These are phyloP conservation scores for Miscanthus lutarioriparius DNA, from an alignment of 176 grass and related monocot genomes.

Conservation along the genomic window DNA sequence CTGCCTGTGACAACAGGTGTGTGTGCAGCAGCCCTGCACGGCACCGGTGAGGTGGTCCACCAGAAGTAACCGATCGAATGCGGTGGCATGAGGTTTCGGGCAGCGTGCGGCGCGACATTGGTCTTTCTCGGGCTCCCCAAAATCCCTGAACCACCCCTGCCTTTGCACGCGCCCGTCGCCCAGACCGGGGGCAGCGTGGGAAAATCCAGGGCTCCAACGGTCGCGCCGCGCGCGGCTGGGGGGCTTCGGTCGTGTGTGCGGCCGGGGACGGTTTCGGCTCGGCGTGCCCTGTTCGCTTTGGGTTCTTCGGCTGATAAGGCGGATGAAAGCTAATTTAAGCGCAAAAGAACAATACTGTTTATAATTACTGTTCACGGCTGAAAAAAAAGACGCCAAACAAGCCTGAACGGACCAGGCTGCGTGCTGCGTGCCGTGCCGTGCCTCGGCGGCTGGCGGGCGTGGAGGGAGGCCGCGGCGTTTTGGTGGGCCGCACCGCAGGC, in stretches of 20 bases:
- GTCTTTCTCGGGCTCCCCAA: constrained; percentile 9
- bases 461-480: neutral
- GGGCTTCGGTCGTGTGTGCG: neutral
- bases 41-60: neutral
- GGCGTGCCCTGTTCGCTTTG: no score
- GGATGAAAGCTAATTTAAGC: no score
- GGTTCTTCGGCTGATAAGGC: no score
- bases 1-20: constrained; percentile 4
- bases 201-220: constrained; percentile 9
- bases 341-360: no score
- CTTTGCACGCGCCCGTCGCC: neutral
- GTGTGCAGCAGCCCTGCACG: neutral
- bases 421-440: neutral
- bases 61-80: neutral
- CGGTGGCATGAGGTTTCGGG: neutral
- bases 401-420: no score
- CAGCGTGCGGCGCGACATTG: constrained; percentile 21
- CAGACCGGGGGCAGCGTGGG: neutral
- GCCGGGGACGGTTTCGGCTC: neutral
- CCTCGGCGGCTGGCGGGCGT: neutral
- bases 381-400: no score
- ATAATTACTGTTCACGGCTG: no score
- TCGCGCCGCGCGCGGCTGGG: neutral
- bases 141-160: constrained; percentile 23
- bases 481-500: neutral